phyloP scores from a whole-genome alignment of 2,329 filamentous ascomycete species.

The Helicocarpus griseus region DNA sequence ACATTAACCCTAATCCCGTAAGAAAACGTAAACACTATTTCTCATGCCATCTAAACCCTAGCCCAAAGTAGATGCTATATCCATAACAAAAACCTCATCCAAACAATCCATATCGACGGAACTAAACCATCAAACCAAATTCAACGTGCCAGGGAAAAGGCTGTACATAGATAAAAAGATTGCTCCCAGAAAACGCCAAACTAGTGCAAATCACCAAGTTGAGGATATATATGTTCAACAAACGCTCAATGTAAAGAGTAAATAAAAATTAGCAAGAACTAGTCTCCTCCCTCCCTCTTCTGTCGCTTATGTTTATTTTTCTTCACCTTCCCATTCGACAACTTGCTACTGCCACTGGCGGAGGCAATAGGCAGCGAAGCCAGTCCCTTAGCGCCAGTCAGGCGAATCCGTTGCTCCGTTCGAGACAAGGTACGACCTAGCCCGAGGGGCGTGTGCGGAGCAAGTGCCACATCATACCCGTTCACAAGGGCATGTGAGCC shows the following conservation, averaged over 20 bases:
- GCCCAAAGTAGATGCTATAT: no score
- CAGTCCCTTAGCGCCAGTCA: conserved; percentile 34
- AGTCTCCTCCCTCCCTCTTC: not conserved
- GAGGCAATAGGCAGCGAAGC: conserved; percentile 22
- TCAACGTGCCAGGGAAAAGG: not conserved
- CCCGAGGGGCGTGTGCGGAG: conserved; percentile 28
- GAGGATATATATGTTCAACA: no score
- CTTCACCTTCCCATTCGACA: not conserved
- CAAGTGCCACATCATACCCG: conserved; percentile 33
- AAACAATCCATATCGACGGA: not conserved
- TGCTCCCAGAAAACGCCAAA: not conserved
- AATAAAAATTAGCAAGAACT: not conserved
- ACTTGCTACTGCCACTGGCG: not conserved
- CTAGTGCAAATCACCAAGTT: no score
- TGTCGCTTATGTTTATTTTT: conserved; percentile 1
- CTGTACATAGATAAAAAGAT: not conserved
- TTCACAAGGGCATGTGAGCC: conserved; percentile 19
- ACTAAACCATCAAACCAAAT: not conserved
- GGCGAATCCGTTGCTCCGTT: conserved; percentile 34
- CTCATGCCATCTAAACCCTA: no score
- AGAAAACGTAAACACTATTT: no score
- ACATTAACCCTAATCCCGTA: no score
- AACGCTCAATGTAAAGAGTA: not conserved
- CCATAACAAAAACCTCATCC: no score
- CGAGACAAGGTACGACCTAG: conserved; percentile 32